phyloP scores from a whole-genome alignment of 1,139 yeast species.

The Pichia inconspicua region DNA sequence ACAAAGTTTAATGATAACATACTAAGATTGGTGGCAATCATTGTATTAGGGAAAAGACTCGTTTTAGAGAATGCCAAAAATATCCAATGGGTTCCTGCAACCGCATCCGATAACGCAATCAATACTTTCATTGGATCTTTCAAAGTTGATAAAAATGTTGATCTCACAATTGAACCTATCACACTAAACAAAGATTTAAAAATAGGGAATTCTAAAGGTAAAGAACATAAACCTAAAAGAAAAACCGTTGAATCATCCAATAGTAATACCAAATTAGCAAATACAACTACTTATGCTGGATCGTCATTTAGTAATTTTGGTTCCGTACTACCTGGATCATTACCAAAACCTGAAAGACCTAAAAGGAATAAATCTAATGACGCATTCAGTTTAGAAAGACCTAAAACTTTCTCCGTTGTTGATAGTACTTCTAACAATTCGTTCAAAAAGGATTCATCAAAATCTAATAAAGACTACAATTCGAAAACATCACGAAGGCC shows the following conservation, averaged over 20 bases:
- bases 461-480: not conserved
- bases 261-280: not conserved
- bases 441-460: too few species aligned
- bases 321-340: slow-evolving; percentile 7
- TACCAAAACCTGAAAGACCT: slow-evolving; percentile 10
- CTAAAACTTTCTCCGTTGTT: not conserved
- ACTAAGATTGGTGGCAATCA: slow-evolving; percentile 33
- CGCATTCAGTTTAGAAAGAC: not conserved
- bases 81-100: slow-evolving; percentile 24
- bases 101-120: not conserved
- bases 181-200: not conserved
- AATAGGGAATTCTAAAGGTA: not conserved
- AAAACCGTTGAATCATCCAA: not conserved
- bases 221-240: not conserved
- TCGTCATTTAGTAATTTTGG: slow-evolving; percentile 15
- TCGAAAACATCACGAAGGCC: not conserved
- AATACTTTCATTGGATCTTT: slow-evolving; percentile 2
- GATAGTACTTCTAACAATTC: not conserved
- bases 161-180: slow-evolving; percentile 3
- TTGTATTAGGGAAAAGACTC: slow-evolving; percentile 30
- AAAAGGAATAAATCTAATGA: slow-evolving; percentile 2
- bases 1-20: slow-evolving; percentile 29
- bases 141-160: slow-evolving; percentile 1
- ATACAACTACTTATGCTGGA: slow-evolving; percentile 11
- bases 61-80: slow-evolving; percentile 28